A percentile compares a stretch with the other conserved stretches of the same genome.
Conservation (phyloP, 305 asterid genomes). For the Fraxinus nigra region DNA sequence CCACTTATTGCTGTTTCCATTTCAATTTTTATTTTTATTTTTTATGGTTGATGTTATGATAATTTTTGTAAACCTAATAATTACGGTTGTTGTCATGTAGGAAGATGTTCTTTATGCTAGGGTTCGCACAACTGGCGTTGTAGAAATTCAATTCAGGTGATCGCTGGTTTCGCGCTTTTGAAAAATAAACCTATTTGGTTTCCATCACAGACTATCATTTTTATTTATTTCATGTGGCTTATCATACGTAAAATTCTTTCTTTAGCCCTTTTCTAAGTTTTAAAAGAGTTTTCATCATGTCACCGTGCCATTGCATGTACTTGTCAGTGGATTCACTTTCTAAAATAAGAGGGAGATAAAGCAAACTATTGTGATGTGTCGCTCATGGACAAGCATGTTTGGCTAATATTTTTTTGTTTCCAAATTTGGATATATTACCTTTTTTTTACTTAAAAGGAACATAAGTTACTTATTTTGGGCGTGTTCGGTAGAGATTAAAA, state of each 20-base stretch:
- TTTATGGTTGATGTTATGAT: not conserved
- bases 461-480: not conserved
- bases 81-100: constrained; percentile 45
- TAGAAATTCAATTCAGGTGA: constrained; percentile 99
- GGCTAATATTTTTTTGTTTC: not conserved
- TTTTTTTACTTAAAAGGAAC: not conserved
- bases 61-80: not conserved
- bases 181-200: not conserved
- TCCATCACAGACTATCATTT: constrained; percentile 6
- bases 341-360: constrained; percentile 1
- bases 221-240: not conserved
- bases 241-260: not conserved
- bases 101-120: constrained; percentile 98
- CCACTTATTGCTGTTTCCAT: not conserved
- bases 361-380: constrained; percentile 5
- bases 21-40: not conserved
- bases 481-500: no score
- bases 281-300: not conserved
- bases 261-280: not conserved
- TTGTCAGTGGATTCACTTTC: constrained; percentile 15
- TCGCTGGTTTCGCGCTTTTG: constrained; percentile 26
- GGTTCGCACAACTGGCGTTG: constrained; percentile 98
- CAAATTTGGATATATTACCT: not conserved
- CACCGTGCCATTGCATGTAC: not conserved
- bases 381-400: not conserved